Base-by-base conservation (phyloP, 2,329 filamentous ascomycete species). In the Pseudopyricularia javanii region DNA sequence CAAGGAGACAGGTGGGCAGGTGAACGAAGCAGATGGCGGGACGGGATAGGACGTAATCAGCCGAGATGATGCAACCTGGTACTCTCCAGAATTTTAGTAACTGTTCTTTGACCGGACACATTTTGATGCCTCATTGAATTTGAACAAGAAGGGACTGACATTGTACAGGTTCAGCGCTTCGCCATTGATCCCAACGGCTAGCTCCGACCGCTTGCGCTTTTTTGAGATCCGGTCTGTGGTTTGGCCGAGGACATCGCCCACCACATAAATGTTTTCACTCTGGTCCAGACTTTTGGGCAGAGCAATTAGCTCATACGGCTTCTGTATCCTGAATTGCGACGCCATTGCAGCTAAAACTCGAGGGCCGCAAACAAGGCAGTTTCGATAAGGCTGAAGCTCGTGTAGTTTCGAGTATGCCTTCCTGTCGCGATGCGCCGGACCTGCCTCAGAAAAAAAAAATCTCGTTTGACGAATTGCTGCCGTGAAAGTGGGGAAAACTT, bases 41-140 rank as follows among this genome's bases (percentile, higher is more conserved):
- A 85, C 76, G 22, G 82, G 80, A 63, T 85, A 85, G 2, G 82
- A 85, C 7, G 81, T 84, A 59, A 85, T 74, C 56, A 84, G 69
- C 56, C 77, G 73, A 6, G 80, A 78, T 3, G 79, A 76, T 3
- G 80, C 73, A 47, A 84, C 72, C 82, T 85, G 57, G 4, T n/a
- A 7, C 52, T 65, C 54, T 33, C 47, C 30, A 7, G 28, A 28
- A 14, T 14, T 34, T 51, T 45, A 51, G 50, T 40, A 45, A 43
- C 8, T n/a, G 15, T 26, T 45, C 15, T 8, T 17, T 49, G 3
- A 22, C 15, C 26, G n/a, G n/a, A n/a, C n/a, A n/a, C n/a, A n/a
- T n/a, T n/a, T n/a, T n/a, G n/a, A n/a, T n/a, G n/a, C n/a, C n/a
- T n/a, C n/a, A n/a, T n/a, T n/a, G n/a, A n/a, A n/a, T n/a, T 32